phyloP scores from a whole-genome alignment of 371 early-diverging fungal species.

The Massospora cicadina region DNA sequence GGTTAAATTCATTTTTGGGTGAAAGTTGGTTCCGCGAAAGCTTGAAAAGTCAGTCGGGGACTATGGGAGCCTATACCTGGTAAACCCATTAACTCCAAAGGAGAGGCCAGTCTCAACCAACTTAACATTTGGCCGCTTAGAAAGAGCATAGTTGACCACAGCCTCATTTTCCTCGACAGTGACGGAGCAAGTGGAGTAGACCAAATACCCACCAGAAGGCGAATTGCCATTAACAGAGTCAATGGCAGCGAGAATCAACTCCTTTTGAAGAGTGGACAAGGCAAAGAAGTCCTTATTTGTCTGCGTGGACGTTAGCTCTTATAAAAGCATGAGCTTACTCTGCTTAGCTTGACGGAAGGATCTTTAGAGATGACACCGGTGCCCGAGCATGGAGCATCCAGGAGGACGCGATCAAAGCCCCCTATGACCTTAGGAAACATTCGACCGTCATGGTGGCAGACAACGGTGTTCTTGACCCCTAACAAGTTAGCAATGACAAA shows the following conservation, averaged over 20 bases:
- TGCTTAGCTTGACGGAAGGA: conserved; percentile 86
- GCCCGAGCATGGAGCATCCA: conserved; percentile 99
- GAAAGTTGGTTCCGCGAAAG: conserved; percentile 81
- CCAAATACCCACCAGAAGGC: conserved; percentile 86
- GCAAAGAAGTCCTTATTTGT: conserved; percentile 76
- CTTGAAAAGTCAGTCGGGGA: conserved; percentile 16
- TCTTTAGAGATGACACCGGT: conserved; percentile 99
- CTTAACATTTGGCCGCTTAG: conserved; percentile 86
- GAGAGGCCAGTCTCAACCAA: conserved; percentile 75
- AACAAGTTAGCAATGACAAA: conserved; percentile 27
- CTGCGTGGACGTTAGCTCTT: conserved; percentile 12
- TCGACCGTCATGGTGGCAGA: conserved; percentile 95
- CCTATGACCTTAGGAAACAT: conserved; percentile 89
- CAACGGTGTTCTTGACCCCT: conserved; percentile 85
- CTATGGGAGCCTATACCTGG: conserved; percentile 8
- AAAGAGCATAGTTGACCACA: conserved; percentile 91
- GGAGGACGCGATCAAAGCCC: conserved; percentile 92
- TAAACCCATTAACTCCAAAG: conserved; percentile 79
- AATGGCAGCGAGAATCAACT: conserved; percentile 90
- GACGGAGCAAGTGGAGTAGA: conserved; percentile 99
- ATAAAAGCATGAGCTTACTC: conserved; percentile 19
- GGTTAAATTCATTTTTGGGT: conserved; percentile 64
- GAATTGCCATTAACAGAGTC: conserved; percentile 93
- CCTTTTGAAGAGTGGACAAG: conserved; percentile 86
- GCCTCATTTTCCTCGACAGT: conserved; percentile 98